Evolutionary conservation across 2,329 filamentous ascomycete species (phyloP).

Genomic region (Trichoderma simmonsii): DNA sequence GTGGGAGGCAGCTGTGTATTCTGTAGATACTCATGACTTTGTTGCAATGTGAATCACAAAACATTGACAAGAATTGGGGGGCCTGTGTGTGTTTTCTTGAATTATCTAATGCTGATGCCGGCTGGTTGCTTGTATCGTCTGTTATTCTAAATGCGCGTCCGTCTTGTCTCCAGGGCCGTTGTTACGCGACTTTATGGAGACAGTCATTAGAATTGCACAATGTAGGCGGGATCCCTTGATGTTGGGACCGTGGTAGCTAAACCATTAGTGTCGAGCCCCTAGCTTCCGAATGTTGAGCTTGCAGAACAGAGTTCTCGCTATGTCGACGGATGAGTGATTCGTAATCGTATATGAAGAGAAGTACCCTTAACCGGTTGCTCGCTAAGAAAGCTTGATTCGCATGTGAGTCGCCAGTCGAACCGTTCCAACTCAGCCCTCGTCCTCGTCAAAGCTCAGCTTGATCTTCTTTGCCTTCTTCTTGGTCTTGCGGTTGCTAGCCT

Average conservation of each 20-base stretch:
- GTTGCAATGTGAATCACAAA: conserved; percentile 36
- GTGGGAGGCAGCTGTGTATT: conserved; percentile 23
- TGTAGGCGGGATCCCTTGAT: not conserved
- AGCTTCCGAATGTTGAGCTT: not conserved
- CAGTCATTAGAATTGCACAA: not conserved
- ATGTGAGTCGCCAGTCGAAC: not conserved
- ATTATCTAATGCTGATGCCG: not conserved
- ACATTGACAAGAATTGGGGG: conserved; percentile 27
- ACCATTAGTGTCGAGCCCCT: not conserved
- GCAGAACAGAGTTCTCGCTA: not conserved
- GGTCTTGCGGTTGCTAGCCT: conserved; percentile 31
- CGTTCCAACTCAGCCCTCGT: conserved; percentile 40
- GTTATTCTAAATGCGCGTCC: not conserved
- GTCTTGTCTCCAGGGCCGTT: not conserved
- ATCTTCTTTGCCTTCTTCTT: conserved; percentile 62
- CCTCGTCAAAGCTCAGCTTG: conserved; percentile 65
- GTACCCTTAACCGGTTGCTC: too few species aligned
- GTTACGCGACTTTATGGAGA: not conserved
- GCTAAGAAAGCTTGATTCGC: not conserved
- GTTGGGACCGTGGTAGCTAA: not conserved
- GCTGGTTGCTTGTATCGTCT: not conserved
- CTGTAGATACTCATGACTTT: conserved; percentile 43
- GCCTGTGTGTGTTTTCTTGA: conserved; percentile 21
- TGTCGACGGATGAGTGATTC: not conserved
- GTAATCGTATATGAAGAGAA: not conserved